Conservation (phyloP, 148 eudicot genomes). For the Nepenthes gracilis region DNA sequence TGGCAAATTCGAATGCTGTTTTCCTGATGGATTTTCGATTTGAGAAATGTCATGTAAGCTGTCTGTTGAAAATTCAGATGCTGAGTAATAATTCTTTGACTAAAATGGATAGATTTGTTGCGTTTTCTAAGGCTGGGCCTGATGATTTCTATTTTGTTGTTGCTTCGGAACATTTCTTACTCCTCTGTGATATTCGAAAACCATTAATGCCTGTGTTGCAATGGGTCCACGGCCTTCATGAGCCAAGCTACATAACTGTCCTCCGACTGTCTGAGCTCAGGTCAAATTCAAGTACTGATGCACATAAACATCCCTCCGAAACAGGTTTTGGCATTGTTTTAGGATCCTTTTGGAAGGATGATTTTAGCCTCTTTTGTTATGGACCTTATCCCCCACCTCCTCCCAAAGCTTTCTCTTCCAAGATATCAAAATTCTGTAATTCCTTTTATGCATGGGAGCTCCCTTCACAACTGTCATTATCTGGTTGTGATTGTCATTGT, state of each 20-base stretch:
- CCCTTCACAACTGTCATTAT: slow-evolving; percentile 50
- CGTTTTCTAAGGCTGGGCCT: slow-evolving; percentile 45
- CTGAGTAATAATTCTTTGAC: slow-evolving; percentile 9
- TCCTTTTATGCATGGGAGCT: slow-evolving; percentile 67
- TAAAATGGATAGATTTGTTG: slow-evolving; percentile 40
- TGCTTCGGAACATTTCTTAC: slow-evolving; percentile 42
- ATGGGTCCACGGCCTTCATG: slow-evolving; percentile 55
- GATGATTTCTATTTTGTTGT: slow-evolving; percentile 40
- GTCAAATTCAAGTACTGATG: slow-evolving; percentile 28
- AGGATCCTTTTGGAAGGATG: slow-evolving; percentile 76
- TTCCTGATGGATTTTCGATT: slow-evolving; percentile 59
- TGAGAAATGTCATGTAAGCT: slow-evolving; percentile 18
- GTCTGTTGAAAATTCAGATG: slow-evolving; percentile 40
- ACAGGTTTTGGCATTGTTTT: slow-evolving; percentile 48
- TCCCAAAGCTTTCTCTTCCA: slow-evolving; percentile 13
- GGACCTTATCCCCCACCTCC: slow-evolving; percentile 29
- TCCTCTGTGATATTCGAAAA: slow-evolving; percentile 63
- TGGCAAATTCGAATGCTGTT: slow-evolving; percentile 45
- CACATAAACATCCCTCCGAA: slow-evolving; percentile 30
- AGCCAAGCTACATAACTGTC: slow-evolving; percentile 40
- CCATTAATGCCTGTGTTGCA: slow-evolving; percentile 49
- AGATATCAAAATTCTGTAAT: slow-evolving; percentile 24
- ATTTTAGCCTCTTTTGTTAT: slow-evolving; percentile 58
- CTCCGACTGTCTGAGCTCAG: slow-evolving; percentile 44
- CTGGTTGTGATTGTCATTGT: slow-evolving; percentile 46